phyloP scores from a whole-genome alignment of 768 basidiomycete species.

The Arthromyces matolae region DNA sequence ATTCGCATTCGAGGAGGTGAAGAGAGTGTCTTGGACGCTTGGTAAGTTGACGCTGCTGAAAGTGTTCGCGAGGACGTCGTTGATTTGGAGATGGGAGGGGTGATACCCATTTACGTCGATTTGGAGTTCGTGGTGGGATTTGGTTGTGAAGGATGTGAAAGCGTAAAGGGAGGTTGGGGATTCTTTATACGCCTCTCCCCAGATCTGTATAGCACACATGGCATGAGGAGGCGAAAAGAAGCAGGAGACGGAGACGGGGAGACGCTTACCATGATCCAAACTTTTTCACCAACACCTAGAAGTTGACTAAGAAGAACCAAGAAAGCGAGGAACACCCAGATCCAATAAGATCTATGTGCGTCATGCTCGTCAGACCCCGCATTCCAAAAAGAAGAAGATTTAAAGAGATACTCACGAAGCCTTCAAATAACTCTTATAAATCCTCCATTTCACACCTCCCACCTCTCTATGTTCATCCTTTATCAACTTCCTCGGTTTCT shows the following conservation, averaged over 20 bases:
- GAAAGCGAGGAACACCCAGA: constrained; percentile 51
- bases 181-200: constrained; percentile 61
- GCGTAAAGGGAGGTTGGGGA: constrained; percentile 23
- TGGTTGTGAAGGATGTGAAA: constrained; percentile 33
- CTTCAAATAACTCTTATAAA: constrained; percentile 65
- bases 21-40: constrained; percentile 9
- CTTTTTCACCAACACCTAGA: constrained; percentile 54
- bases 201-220: constrained; percentile 38
- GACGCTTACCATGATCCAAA: constrained; percentile 76
- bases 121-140: constrained; percentile 36
- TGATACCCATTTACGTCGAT: constrained; percentile 34
- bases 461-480: constrained; percentile 80
- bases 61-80: too few relatives aligned
- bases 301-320: constrained; percentile 51
- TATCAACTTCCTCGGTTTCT: constrained; percentile 69
- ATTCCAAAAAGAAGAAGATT: neutral
- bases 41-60: constrained; percentile 18
- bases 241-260: too few relatives aligned
- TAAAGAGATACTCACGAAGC: constrained; percentile 52
- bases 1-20: too few relatives aligned
- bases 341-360: constrained; percentile 59
- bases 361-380: neutral
- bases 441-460: constrained; percentile 78
- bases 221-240: neutral
- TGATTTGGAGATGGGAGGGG: constrained; percentile 23